These are phyloP conservation scores for Blastobotrys parvus DNA, from an alignment of 805 yeast genomes.

Conservation along the genomic window DNA sequence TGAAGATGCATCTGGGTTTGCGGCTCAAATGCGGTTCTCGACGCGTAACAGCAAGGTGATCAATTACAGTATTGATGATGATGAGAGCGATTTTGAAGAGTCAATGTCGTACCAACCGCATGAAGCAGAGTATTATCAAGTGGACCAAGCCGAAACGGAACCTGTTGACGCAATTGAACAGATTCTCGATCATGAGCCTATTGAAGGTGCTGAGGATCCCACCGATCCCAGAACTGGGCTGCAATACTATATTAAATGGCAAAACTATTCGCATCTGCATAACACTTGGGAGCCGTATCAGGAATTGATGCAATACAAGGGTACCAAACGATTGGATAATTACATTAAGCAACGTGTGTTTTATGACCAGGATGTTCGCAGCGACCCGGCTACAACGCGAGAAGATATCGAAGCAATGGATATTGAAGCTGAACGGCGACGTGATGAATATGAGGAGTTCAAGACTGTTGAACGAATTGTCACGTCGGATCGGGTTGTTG, in stretches of 20 bases:
- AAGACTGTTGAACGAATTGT: slow-evolving; percentile 85
- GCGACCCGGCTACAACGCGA: slow-evolving; percentile 72
- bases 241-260: slow-evolving; percentile 59
- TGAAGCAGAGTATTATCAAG: slow-evolving; percentile 14
- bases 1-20: slow-evolving; percentile 10
- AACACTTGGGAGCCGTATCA: slow-evolving; percentile 85
- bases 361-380: slow-evolving; percentile 64
- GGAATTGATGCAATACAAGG: slow-evolving; percentile 43
- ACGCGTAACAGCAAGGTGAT: slow-evolving; percentile 64
- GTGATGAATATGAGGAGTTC: slow-evolving; percentile 77
- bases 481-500: slow-evolving; percentile 58
- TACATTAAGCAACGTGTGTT: slow-evolving; percentile 73
- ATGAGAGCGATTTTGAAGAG: slow-evolving; percentile 45
- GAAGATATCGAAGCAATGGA: slow-evolving; percentile 94
- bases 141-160: slow-evolving; percentile 24
- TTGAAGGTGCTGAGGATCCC: slow-evolving; percentile 28
- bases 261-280: slow-evolving; percentile 79
- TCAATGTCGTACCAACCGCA: slow-evolving; percentile 24
- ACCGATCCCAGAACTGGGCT: slow-evolving; percentile 23
- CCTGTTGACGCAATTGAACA: slow-evolving; percentile 37
- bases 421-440: slow-evolving; percentile 73
- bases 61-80: slow-evolving; percentile 68
- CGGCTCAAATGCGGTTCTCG: slow-evolving; percentile 50
- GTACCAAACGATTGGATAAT: slow-evolving; percentile 81
- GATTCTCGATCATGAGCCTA: slow-evolving; percentile 48